Base-by-base conservation (phyloP, 2,329 filamentous ascomycete species). In the Fusarium pseudocircinatum region DNA sequence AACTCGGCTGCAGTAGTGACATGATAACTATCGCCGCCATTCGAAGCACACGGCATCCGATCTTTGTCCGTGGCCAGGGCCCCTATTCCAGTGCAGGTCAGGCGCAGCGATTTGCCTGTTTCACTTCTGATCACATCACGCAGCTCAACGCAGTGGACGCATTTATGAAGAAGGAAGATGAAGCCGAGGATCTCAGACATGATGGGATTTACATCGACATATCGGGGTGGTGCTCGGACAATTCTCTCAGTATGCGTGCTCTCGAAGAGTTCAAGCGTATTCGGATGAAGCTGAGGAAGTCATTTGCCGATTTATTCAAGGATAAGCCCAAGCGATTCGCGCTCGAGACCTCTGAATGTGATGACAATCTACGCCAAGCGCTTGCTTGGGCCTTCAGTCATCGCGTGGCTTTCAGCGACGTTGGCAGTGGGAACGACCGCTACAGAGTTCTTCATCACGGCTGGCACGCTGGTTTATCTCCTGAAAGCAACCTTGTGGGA, bases 391-490 rank as follows among this genome's bases (percentile, higher is more conserved):
- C 96, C 95, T 0, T 99, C 87, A 98, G 98, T 90, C 90, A 95
- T 69, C 97, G 97, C 81, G 90, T 92, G 3, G 95, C 96, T 1
- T 90, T 96, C 77, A 98, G 98, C 82, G 96, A 95, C 1, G 91
- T 95, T 73, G 96, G 98, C 81, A 36, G 32, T 36, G 40, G n/a
- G 7, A 26, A 49, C 20, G 95, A 96, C n/a, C 98, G 97, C 86
- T 98, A 97, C 87, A 98, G 96, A 34, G 88, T 98, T 24, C 95
- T 95, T 68, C 96, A 98, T 83, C 37, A 40, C 57, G 93, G 94
- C 47, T 98, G 95, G 9, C 94, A 94, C 0, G 95, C 98, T 3
- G 97, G 96, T 81, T 88, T 99, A 83, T 96, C 98, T 83, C 96
- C 96, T 0, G 92, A 90, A 69, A 96, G 93, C 18, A 93, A 95